Evolutionary conservation across 345 rosid species (phyloP).

Genomic region (Hypericum androsaemum): DNA sequence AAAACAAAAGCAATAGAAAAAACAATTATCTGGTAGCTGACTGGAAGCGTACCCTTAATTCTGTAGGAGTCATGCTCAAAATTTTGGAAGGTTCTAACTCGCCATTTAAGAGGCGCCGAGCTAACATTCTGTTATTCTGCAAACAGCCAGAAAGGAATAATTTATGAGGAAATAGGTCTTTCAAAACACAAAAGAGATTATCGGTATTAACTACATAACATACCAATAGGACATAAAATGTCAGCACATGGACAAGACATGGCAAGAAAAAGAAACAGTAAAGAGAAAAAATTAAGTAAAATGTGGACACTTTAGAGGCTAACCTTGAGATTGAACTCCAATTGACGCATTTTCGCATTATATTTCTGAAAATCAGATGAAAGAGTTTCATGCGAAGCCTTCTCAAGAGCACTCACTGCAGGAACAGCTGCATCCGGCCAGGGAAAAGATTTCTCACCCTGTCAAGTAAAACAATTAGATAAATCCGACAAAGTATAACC

Average conservation of each 20-base stretch:
- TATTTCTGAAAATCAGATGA: slow-evolving; percentile 73
- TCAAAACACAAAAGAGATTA: not conserved
- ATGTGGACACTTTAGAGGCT: not conserved
- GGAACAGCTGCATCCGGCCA: slow-evolving; percentile 93
- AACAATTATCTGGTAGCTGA: not conserved
- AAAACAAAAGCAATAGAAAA: not conserved
- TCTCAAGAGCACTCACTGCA: slow-evolving; percentile 72
- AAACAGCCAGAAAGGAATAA: slow-evolving; percentile 7
- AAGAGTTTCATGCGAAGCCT: slow-evolving; percentile 62
- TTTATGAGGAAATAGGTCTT: not conserved
- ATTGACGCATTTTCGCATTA: slow-evolving; percentile 77
- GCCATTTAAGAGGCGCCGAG: slow-evolving; percentile 65
- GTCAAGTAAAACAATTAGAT: slow-evolving; percentile 15
- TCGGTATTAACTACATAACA: too few species aligned
- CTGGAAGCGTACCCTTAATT: slow-evolving; percentile 52
- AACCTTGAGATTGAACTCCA: slow-evolving; percentile 84
- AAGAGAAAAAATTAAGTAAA: too few species aligned
- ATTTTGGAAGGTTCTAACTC: slow-evolving; percentile 78
- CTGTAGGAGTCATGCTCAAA: slow-evolving; percentile 79
- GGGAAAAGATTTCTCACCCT: slow-evolving; percentile 42
- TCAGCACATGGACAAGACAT: too few species aligned
- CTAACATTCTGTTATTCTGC: slow-evolving; percentile 50
- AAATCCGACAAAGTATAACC: not conserved
- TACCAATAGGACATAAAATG: too few species aligned
- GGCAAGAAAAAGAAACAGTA: too few species aligned